Conservation (phyloP, 1,284 basidiomycete genomes). For the Trametes pubescens region DNA sequence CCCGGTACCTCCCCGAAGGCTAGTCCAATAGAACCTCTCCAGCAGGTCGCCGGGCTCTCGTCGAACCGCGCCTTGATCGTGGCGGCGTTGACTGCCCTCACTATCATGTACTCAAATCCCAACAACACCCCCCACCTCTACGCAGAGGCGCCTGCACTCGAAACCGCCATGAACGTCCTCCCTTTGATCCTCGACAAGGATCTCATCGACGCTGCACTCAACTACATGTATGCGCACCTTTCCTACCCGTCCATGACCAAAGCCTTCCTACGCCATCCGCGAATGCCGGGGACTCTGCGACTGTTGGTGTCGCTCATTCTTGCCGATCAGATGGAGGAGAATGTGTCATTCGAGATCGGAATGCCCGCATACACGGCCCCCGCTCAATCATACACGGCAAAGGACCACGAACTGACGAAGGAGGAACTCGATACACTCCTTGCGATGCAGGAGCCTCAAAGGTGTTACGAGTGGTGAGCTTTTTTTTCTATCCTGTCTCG, state of each 20-base stretch:
- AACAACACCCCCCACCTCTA: conserved; percentile 62
- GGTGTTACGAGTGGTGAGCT: conserved; percentile 80
- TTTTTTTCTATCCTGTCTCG: too few relatives aligned
- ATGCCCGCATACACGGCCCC: conserved; percentile 64
- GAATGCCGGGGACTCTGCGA: conserved; percentile 72
- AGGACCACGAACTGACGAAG: conserved; percentile 67
- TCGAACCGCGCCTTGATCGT: conserved; percentile 79
- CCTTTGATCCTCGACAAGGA: conserved; percentile 77
- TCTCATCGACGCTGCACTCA: conserved; percentile 73
- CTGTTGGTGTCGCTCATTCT: conserved; percentile 73
- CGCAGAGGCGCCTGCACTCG: conserved; percentile 62
- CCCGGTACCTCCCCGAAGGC: conserved; percentile 36
- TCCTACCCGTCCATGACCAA: conserved; percentile 80
- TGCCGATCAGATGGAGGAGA: conserved; percentile 74
- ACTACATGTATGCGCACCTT: conserved; percentile 80
- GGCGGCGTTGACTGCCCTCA: conserved; percentile 64
- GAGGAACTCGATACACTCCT: conserved; percentile 72
- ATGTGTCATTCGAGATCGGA: conserved; percentile 66
- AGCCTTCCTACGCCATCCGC: conserved; percentile 72
- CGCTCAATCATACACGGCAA: conserved; percentile 52
- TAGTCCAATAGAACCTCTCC: conserved; percentile 43
- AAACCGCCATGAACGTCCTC: conserved; percentile 71
- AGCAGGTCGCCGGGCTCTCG: conserved; percentile 60
- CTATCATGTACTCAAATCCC: conserved; percentile 66
- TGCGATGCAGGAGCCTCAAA: conserved; percentile 69